Conservation (phyloP, 2,329 filamentous ascomycete species). For the Cercospora berteroae region DNA sequence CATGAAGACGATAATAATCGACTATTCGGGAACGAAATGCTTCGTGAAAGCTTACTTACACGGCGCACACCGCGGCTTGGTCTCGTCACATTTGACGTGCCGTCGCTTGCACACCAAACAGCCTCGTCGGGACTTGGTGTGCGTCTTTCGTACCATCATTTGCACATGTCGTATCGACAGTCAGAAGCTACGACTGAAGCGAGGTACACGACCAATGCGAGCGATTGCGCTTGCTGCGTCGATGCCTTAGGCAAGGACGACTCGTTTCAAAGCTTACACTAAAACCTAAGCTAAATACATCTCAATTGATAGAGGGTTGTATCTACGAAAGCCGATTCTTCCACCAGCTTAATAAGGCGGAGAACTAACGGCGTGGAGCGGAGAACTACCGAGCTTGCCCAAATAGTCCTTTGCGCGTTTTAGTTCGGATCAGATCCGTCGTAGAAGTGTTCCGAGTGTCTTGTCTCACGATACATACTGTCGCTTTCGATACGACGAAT, state of each 20-base stretch:
- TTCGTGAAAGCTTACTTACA: constrained; percentile 9
- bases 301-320: neutral
- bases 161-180: neutral
- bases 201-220: neutral
- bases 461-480: neutral
- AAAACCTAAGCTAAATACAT: neutral
- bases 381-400: neutral
- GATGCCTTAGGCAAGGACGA: neutral
- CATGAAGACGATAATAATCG: neutral
- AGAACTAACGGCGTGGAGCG: too few species aligned
- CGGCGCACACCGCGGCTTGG: constrained; percentile 6
- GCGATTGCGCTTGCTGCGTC: neutral
- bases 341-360: neutral
- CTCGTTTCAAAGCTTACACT: too few species aligned
- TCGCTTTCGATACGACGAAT: neutral
- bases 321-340: neutral
- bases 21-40: neutral
- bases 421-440: neutral
- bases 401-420: neutral
- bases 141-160: constrained; percentile 20
- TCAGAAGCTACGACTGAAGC: neutral
- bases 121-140: constrained; percentile 26
- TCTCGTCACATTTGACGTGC: constrained; percentile 25
- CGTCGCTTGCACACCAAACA: constrained; percentile 28
- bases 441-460: neutral